Evolutionary conservation across 352 stramenopile species (phyloP), one percentile per base, ranked within the genome.

Genomic region (Peronospora farinosa): DNA sequence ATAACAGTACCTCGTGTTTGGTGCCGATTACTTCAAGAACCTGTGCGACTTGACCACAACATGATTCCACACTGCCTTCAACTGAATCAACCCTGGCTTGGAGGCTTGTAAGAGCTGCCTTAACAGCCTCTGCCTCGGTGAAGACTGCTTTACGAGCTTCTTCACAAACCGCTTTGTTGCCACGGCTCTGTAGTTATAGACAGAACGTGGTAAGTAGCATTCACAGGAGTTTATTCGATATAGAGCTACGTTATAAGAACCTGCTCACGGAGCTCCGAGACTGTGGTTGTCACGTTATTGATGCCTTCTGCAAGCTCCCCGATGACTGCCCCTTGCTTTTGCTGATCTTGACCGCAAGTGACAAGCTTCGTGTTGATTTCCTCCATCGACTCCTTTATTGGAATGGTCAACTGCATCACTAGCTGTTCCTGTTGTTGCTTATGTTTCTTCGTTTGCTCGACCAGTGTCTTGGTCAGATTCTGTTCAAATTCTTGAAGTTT

Each of bases 181-280:
- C 40, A 16, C 53, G 17, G 23, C 39, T 65, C 63, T 71, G 23
- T 33, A 35, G 9, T 12, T 33, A 38, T 35, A 8, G 25, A 7
- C 12, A 47, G 35, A 15, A 36, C 35, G 30, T 47, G 7, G 37
- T 67, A 21, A 60, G 57, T 60, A 23, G 35, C 27, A 36, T 40
- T 21, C n/a, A 23, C 17, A 35, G n/a, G 9, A 32, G 25, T 16
- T 19, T 50, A 28, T 37, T 33, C 17, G 28, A 7, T 13, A 25
- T 21, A 3, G 6, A 36, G 28, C 17, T 28, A 54, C 9, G 19
- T 9, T 48, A 21, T 3, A 44, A 43, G 27, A 39, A 76, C 67
- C 67, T 76, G 63, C 38, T 68, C 25, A 25, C 37, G 47, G 7
- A 76, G 55, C 32, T 57, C 57, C 10, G 47, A 37, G 15, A 70